phyloP scores from a whole-genome alignment of 2,329 filamentous ascomycete genomes.

The Apiospora koreana region DNA sequence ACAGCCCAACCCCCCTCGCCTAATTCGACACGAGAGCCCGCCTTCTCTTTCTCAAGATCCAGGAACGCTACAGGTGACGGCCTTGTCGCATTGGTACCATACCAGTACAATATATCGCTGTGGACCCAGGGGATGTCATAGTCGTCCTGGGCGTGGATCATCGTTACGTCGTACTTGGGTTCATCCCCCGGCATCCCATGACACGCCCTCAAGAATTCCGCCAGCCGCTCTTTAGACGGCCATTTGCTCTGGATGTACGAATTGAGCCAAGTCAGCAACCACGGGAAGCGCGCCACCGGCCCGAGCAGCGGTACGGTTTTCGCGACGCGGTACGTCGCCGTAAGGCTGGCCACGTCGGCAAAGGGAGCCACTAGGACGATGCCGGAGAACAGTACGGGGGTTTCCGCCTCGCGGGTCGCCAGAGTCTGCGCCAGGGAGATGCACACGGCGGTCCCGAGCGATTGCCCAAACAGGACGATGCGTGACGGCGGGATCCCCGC shows the following conservation, averaged over 20 bases:
- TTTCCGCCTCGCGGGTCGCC: constrained; percentile 20
- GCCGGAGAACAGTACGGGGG: constrained; percentile 51
- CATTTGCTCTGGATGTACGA: constrained; percentile 51
- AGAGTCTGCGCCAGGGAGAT: constrained; percentile 33
- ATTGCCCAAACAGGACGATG: constrained; percentile 60
- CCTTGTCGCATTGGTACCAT: constrained; percentile 52
- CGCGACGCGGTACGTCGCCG: constrained; percentile 58
- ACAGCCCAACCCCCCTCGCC: constrained; percentile 52
- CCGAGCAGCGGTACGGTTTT: constrained; percentile 55
- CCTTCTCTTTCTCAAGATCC: constrained; percentile 26
- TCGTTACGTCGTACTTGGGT: constrained; percentile 43
- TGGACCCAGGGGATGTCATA: constrained; percentile 52
- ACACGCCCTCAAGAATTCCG: constrained; percentile 41
- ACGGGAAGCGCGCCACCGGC: constrained; percentile 50
- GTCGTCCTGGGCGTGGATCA: constrained; percentile 55
- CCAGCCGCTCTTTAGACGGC: constrained; percentile 50
- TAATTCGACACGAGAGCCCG: constrained; percentile 28
- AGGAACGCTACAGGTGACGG: constrained; percentile 42
- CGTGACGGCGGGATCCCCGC: constrained; percentile 53
- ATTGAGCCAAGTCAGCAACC: constrained; percentile 46
- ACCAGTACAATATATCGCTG: constrained; percentile 52
- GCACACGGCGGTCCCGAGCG: constrained; percentile 52
- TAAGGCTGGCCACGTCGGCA: constrained; percentile 52
- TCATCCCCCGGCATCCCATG: constrained; percentile 29
- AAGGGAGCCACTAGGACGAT: constrained; percentile 59